phyloP scores from a whole-genome alignment of 345 rosid genomes.

The Lepidium aucheri region DNA sequence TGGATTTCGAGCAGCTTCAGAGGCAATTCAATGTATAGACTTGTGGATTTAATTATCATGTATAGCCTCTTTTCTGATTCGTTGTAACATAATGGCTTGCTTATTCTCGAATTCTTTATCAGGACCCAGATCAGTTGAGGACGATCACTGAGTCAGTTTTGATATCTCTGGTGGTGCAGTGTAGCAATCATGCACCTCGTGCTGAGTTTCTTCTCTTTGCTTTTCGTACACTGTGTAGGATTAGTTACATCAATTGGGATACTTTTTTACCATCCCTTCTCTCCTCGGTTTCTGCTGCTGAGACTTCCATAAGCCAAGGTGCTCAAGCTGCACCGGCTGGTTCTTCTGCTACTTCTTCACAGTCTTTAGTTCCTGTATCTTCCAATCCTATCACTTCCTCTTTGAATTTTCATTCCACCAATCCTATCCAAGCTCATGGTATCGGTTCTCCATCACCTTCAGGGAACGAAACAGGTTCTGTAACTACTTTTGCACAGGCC shows the following conservation, averaged over 20 bases:
- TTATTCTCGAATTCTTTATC: constrained; percentile 15
- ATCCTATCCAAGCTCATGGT: constrained; percentile 62
- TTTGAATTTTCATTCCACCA: constrained; percentile 43
- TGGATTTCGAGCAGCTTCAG: constrained; percentile 81
- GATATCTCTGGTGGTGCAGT: constrained; percentile 68
- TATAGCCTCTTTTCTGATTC: neutral
- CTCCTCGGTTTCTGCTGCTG: constrained; percentile 73
- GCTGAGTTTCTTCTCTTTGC: constrained; percentile 95
- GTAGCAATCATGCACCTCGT: constrained; percentile 77
- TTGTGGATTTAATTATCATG: neutral
- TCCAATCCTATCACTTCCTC: constrained; percentile 32
- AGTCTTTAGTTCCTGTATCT: constrained; percentile 48
- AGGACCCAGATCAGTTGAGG: constrained; percentile 88
- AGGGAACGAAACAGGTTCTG: constrained; percentile 51
- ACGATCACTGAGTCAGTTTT: constrained; percentile 72
- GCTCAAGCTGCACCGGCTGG: constrained; percentile 47
- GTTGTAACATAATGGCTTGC: neutral
- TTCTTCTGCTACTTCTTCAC: constrained; percentile 53
- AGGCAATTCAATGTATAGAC: constrained; percentile 57
- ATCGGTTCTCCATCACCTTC: constrained; percentile 77
- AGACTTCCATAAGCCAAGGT: constrained; percentile 51
- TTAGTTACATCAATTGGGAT: constrained; percentile 88
- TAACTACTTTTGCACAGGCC: constrained; percentile 31
- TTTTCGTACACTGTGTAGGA: constrained; percentile 57
- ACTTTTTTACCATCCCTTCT: constrained; percentile 74